These are phyloP conservation scores for Ogataea methanolica DNA, from an alignment of 805 yeast genomes.

Conservation along the genomic window DNA sequence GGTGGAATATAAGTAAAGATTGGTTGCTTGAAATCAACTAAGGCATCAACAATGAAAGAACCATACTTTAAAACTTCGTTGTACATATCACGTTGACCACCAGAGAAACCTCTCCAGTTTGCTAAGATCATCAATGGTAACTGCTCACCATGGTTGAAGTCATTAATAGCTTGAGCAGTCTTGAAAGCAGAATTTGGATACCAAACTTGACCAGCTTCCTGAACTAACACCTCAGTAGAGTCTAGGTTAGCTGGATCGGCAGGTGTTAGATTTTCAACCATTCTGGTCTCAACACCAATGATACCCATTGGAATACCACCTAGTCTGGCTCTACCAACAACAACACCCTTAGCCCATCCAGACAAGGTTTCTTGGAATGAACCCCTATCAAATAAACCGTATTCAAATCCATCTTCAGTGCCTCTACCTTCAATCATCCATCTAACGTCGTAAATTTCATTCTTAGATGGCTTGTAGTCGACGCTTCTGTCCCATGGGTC, in stretches of 20 bases:
- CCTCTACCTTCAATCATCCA: constrained; percentile 89
- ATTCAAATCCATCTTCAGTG: constrained; percentile 66
- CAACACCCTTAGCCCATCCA: constrained; percentile 99
- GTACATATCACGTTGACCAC: constrained; percentile 99
- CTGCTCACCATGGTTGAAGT: constrained; percentile 97
- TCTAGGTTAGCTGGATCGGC: constrained; percentile 99
- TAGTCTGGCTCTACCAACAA: constrained; percentile 96
- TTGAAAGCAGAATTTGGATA: constrained; percentile 98
- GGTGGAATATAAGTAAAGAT: constrained; percentile 97
- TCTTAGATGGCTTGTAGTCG: constrained; percentile 68
- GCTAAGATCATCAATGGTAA: constrained; percentile 96
- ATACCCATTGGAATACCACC: constrained; percentile 99
- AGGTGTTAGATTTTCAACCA: constrained; percentile 84
- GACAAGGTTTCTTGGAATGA: constrained; percentile 95
- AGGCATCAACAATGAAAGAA: constrained; percentile 93
- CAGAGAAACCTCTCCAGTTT: constrained; percentile 99
- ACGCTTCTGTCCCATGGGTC: constrained; percentile 95
- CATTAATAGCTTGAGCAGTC: constrained; percentile 97
- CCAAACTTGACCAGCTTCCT: constrained; percentile 99
- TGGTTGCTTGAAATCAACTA: constrained; percentile 94
- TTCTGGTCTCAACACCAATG: constrained; percentile 90
- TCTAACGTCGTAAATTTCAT: constrained; percentile 83
- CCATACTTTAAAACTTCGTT: constrained; percentile 97
- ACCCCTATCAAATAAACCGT: constrained; percentile 86
- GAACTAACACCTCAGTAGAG: constrained; percentile 79